phyloP scores from a whole-genome alignment of 441 rosid genomes.

The Monsonia emarginata region DNA sequence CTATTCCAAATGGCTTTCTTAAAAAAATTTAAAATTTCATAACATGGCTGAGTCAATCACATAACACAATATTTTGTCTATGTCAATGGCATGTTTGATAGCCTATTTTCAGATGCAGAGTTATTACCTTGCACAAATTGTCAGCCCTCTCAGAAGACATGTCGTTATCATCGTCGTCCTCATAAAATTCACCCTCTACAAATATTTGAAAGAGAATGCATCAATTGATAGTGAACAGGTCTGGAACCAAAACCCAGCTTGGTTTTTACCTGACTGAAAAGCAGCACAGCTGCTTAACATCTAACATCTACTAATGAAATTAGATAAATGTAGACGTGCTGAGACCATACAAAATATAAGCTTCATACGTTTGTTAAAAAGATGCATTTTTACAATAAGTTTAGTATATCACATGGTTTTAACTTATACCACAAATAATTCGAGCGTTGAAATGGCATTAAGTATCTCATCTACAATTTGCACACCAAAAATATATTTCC shows the following conservation, averaged over 20 bases:
- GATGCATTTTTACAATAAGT: neutral
- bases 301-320: neutral
- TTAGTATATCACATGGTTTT: neutral
- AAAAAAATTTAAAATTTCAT: neutral
- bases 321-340: neutral
- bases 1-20: neutral
- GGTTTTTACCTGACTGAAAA: neutral
- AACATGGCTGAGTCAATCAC: neutral
- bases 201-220: constrained; percentile 5
- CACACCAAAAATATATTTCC: neutral
- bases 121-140: constrained; percentile 30
- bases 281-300: neutral
- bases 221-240: constrained; percentile 8
- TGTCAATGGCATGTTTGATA: neutral
- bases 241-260: constrained; percentile 8
- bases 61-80: neutral
- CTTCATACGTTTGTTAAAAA: no score
- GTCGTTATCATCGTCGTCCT: constrained; percentile 21
- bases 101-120: neutral
- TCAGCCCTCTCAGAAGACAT: constrained; percentile 28
- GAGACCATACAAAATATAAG: no score
- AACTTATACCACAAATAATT: neutral
- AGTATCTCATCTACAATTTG: neutral
- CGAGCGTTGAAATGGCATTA: neutral
- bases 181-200: constrained; percentile 45